Evolutionary conservation across 176 grass and related monocot species (phyloP).

Genomic region (Avena sativa): DNA sequence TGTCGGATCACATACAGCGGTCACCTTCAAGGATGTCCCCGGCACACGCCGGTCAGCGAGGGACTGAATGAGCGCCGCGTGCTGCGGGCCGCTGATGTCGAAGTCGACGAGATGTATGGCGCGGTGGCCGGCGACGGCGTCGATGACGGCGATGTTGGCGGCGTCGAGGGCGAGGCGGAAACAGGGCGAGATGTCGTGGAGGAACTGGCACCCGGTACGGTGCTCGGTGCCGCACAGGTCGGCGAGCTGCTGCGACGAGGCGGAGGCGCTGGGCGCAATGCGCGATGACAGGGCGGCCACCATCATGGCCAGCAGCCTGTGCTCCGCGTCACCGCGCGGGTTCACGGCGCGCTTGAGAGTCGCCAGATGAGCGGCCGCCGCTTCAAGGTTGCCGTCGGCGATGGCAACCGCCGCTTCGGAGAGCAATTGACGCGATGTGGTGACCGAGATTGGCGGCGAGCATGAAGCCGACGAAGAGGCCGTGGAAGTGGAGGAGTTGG

Average conservation of each 20-base stretch:
- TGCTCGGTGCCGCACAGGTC: constrained; percentile 67
- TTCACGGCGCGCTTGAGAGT: constrained; percentile 53
- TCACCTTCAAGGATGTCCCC: constrained; percentile 54
- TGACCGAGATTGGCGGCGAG: constrained; percentile 59
- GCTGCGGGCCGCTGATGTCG: constrained; percentile 67
- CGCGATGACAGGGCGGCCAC: constrained; percentile 57
- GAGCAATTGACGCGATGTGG: constrained; percentile 65
- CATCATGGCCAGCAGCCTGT: constrained; percentile 85
- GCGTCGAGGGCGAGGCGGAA: constrained; percentile 79
- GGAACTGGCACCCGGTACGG: constrained; percentile 54
- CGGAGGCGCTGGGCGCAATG: constrained; percentile 40
- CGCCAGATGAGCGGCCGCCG: constrained; percentile 54
- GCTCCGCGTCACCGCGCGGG: constrained; percentile 65
- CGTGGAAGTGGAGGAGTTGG: constrained; percentile 83
- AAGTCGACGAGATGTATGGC: constrained; percentile 85
- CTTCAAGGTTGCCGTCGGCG: constrained; percentile 68
- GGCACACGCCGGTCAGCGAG: constrained; percentile 59
- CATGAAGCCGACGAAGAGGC: constrained; percentile 78
- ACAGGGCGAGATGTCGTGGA: constrained; percentile 69
- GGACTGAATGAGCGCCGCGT: constrained; percentile 63
- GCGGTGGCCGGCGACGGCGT: constrained; percentile 50
- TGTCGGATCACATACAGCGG: constrained; percentile 73
- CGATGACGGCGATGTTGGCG: constrained; percentile 71
- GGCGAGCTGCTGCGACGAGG: constrained; percentile 32
- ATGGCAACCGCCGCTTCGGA: constrained; percentile 63